phyloP scores from a whole-genome alignment of 163 green algal genomes.

The Smithsoniella earleae region DNA sequence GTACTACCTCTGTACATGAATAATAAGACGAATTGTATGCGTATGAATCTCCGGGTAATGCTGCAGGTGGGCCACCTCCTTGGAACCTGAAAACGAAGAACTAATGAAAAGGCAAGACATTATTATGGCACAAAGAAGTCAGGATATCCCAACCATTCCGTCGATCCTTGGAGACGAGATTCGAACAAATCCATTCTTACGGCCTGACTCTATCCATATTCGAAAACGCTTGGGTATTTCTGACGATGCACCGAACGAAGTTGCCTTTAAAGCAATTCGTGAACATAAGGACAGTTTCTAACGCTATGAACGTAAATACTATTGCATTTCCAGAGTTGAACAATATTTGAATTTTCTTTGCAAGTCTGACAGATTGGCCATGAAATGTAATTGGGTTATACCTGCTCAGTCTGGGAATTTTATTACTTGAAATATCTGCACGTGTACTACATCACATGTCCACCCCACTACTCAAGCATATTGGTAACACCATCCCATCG shows the following conservation, averaged over 20 bases:
- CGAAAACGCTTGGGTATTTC: slow-evolving; percentile 46
- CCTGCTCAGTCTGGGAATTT: too few species aligned
- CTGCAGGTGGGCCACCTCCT: slow-evolving; percentile 54
- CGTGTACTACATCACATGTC: too few species aligned
- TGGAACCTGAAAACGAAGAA: slow-evolving; percentile 64
- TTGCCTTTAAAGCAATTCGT: slow-evolving; percentile 63
- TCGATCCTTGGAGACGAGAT: slow-evolving; percentile 66
- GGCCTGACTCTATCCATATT: slow-evolving; percentile 52
- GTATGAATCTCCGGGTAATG: not conserved
- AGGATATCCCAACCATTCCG: slow-evolving; percentile 68
- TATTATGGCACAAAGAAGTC: slow-evolving; percentile 51
- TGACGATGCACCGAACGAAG: slow-evolving; percentile 40
- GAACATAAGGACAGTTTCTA: slow-evolving; percentile 67
- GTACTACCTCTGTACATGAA: slow-evolving; percentile 3
- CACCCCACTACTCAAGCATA: too few species aligned
- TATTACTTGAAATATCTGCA: too few species aligned
- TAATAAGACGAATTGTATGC: not conserved
- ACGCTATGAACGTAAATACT: too few species aligned
- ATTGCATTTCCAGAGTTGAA: too few species aligned
- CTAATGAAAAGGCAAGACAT: slow-evolving; percentile 47
- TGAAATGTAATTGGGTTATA: too few species aligned
- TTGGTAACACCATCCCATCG: too few species aligned
- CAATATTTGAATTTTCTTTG: too few species aligned
- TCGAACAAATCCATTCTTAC: slow-evolving; percentile 83
- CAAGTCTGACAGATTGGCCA: too few species aligned